Evolutionary conservation across 225 moss, liverwort and hornwort genomes (phyloP).

Genomic region (Rhytidiadelphus loreus): DNA sequence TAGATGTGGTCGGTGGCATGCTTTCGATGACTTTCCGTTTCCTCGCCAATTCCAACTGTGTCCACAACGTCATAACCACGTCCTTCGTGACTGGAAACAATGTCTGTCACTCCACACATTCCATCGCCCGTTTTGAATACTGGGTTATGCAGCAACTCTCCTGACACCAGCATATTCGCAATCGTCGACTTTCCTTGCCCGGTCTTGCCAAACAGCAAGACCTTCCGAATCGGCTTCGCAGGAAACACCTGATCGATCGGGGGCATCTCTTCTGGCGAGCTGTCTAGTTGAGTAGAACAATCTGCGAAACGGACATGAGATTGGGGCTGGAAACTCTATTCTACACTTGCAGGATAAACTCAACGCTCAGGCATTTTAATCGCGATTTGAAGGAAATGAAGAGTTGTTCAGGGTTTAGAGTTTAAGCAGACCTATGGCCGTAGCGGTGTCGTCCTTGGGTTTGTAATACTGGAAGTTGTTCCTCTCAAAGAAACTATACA

Average conservation of each 20-base stretch:
- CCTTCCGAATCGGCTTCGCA: neutral
- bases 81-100: neutral
- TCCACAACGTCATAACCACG: neutral
- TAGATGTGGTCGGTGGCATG: neutral
- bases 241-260: neutral
- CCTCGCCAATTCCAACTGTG: neutral
- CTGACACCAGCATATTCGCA: neutral
- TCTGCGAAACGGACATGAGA: neutral
- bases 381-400: neutral
- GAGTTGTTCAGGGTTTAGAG: too few relatives aligned
- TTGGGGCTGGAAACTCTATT: neutral
- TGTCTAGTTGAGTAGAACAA: neutral
- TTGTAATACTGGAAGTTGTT: neutral
- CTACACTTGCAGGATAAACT: neutral
- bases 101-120: neutral
- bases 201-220: neutral
- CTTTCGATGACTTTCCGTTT: neutral
- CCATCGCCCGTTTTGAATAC: neutral
- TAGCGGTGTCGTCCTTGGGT: neutral
- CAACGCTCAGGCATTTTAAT: neutral
- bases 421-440: neutral
- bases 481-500: neutral
- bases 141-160: neutral
- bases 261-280: neutral
- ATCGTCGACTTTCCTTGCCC: neutral